phyloP scores from a whole-genome alignment of 768 basidiomycete species.

The Auricularia auricula-judae region DNA sequence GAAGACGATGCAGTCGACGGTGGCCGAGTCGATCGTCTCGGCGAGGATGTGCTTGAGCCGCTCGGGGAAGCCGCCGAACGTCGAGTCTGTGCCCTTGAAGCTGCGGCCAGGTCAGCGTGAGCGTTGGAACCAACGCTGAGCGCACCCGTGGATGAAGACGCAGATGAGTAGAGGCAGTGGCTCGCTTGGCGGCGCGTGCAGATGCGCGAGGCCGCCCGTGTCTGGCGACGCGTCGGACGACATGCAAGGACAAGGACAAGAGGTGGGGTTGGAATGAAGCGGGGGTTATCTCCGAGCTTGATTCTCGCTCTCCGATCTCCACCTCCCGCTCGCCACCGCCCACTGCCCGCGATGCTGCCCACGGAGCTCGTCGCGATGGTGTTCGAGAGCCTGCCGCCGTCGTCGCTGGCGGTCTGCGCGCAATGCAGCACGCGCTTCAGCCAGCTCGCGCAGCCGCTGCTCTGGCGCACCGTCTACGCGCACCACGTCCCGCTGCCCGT shows the following conservation, averaged over 20 bases:
- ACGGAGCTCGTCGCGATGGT: too few species aligned
- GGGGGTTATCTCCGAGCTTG: too few species aligned
- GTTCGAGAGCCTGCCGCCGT: too few species aligned
- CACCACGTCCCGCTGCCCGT: too few species aligned
- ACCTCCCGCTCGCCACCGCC: too few species aligned
- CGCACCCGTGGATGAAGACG: constrained; percentile 73
- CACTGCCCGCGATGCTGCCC: too few species aligned
- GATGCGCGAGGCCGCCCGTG: neutral
- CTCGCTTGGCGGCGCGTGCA: neutral
- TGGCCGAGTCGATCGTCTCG: constrained; percentile 44
- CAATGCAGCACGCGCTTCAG: too few species aligned
- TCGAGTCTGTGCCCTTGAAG: constrained; percentile 54
- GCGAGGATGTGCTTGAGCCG: constrained; percentile 67
- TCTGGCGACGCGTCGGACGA: neutral
- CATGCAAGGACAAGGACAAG: neutral
- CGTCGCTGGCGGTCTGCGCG: too few species aligned
- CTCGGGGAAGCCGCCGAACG: constrained; percentile 69
- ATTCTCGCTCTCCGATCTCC: too few species aligned
- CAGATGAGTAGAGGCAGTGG: constrained; percentile 44
- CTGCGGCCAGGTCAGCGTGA: constrained; percentile 15
- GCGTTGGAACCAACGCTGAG: constrained; percentile 15
- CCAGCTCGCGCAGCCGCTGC: too few species aligned
- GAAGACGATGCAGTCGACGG: constrained; percentile 70
- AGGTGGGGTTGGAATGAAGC: too few species aligned
- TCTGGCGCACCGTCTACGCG: too few species aligned